phyloP scores from a whole-genome alignment of 2,329 filamentous ascomycete genomes.

The Falciphora oryzae region DNA sequence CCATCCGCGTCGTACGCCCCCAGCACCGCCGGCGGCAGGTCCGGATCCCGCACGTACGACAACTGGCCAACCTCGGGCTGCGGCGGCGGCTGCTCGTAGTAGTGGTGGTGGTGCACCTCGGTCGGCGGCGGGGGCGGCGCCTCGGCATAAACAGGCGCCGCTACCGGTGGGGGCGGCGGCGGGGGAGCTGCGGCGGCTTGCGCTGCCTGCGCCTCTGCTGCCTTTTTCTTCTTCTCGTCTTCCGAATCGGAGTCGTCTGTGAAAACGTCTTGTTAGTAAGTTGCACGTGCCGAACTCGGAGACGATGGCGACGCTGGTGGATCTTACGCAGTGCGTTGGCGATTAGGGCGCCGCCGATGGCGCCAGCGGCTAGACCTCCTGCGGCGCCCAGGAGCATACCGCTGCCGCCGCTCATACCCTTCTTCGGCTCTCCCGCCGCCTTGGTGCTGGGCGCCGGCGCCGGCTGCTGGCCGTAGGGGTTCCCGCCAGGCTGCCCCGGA shows the following conservation, averaged over 20 bases:
- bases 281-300: not conserved
- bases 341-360: constrained; percentile 51
- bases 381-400: constrained; percentile 50
- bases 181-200: constrained; percentile 8
- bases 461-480: constrained; percentile 2
- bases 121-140: not conserved
- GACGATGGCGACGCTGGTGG: not conserved
- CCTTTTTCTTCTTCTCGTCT: constrained; percentile 18
- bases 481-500: not conserved
- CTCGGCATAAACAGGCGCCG: no score
- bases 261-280: not conserved
- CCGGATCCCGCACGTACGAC: constrained; percentile 8
- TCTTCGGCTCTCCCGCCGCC: constrained; percentile 15
- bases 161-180: not conserved
- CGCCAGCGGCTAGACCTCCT: constrained; percentile 51
- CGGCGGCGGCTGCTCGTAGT: not conserved
- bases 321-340: constrained; percentile 49
- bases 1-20: constrained; percentile 12
- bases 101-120: constrained; percentile 6
- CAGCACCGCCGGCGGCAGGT: constrained; percentile 10
- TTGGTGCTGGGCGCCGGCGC: not conserved
- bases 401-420: constrained; percentile 38
- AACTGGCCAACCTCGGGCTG: not conserved
- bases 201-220: no score
- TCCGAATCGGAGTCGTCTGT: constrained; percentile 23